Percentiles rank a stretch among this genome's conserved stretches.
phyloP scores from a whole-genome alignment of 164 flowering plant species.

The Vitis rotundifolia region DNA sequence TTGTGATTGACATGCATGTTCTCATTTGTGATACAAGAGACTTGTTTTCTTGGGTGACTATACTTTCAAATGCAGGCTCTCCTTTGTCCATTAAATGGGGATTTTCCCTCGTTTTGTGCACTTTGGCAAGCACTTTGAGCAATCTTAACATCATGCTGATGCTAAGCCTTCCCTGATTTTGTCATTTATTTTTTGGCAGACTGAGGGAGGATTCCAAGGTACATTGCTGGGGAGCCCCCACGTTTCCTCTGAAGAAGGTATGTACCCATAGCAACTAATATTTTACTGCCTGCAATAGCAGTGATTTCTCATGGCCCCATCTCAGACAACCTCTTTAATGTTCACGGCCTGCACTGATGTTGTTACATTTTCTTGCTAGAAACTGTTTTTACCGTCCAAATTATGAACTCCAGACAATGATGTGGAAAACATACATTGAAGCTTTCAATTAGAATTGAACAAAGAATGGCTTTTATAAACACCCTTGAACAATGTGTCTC shows the following conservation, averaged over 20 bases:
- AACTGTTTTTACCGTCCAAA: too few relatives aligned
- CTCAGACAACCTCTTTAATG: neutral
- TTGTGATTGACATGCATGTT: neutral
- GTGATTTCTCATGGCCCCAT: neutral
- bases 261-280: neutral
- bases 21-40: neutral
- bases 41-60: neutral
- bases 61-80: too few relatives aligned
- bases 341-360: neutral
- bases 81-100: too few relatives aligned
- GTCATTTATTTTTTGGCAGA: conserved; percentile 28
- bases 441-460: too few relatives aligned
- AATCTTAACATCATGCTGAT: neutral
- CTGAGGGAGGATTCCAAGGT: conserved; percentile 32
- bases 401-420: too few relatives aligned
- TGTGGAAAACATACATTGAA: too few relatives aligned
- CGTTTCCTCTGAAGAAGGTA: conserved; percentile 48
- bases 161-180: neutral
- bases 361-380: too few relatives aligned
- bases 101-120: neutral
- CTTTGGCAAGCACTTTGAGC: neutral
- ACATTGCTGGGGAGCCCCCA: conserved; percentile 64
- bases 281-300: neutral
- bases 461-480: too few relatives aligned
- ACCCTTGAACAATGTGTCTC: neutral